Evolutionary conservation across 768 basidiomycete genomes (phyloP).

Genomic region (Lentinula lateritia): DNA sequence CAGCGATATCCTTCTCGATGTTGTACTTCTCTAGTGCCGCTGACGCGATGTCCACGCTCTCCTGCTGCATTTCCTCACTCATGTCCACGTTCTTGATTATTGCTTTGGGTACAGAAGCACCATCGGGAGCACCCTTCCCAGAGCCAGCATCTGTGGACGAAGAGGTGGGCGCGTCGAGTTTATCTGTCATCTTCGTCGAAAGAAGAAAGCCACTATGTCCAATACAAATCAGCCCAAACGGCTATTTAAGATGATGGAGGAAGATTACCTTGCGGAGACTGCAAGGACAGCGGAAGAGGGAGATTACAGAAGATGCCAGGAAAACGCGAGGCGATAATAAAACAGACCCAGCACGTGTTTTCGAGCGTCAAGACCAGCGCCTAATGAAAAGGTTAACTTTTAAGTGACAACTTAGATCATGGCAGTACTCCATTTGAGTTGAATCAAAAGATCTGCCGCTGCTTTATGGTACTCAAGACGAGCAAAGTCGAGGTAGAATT

Average conservation of each 20-base stretch:
- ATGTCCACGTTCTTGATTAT: conserved; percentile 97
- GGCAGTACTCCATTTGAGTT: too few species aligned
- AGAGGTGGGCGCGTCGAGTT: conserved; percentile 47
- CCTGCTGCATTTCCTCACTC: conserved; percentile 95
- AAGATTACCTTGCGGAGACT: conserved; percentile 3
- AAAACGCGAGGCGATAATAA: conserved; percentile 3
- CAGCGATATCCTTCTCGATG: conserved; percentile 98
- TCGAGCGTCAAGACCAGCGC: neutral
- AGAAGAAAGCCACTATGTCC: neutral
- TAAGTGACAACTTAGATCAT: too few species aligned
- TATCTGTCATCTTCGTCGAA: conserved; percentile 1
- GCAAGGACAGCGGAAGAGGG: conserved; percentile 1
- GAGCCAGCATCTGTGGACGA: conserved; percentile 49
- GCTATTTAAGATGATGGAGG: neutral
- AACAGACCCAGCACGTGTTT: neutral
- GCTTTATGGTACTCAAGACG: neutral
- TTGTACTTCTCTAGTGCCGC: conserved; percentile 85
- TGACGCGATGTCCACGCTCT: conserved; percentile 83
- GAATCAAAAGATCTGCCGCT: conserved; percentile 1
- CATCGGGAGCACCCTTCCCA: conserved; percentile 25
- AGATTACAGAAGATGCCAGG: neutral
- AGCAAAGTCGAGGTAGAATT: neutral
- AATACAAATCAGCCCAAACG: neutral
- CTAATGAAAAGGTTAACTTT: too few species aligned
- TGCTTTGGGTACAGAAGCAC: conserved; percentile 58